A percentile compares a stretch with the other conserved stretches of the same genome.
phyloP scores from a whole-genome alignment of 192 early-diverging fungal genomes.

The Dissophora globulifera region DNA sequence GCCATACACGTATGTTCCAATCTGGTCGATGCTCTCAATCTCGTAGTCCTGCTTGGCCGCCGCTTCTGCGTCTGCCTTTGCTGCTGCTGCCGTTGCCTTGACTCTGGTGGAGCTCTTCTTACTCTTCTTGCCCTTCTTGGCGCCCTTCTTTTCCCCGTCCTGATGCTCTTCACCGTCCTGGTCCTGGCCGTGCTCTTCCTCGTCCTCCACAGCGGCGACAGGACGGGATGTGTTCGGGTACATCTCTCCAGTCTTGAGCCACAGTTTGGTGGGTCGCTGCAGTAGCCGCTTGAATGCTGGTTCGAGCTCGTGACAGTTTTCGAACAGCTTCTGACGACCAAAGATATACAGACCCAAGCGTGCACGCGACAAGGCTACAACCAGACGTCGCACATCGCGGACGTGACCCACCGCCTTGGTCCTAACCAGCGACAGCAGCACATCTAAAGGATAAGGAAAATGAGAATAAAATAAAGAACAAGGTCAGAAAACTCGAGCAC shows the following conservation, averaged over 20 bases:
- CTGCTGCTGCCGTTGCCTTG: not conserved
- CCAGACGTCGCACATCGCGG: conserved; percentile 90
- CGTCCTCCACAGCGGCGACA: conserved; percentile 8
- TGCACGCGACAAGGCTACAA: conserved; percentile 94
- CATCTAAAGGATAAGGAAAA: conserved; percentile 58
- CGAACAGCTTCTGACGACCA: conserved; percentile 78
- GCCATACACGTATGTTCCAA: conserved; percentile 48
- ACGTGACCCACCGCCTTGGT: conserved; percentile 91
- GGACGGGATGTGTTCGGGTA: conserved; percentile 53
- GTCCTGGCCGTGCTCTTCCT: conserved; percentile 27
- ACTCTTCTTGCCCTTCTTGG: conserved; percentile 18
- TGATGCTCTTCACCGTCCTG: conserved; percentile 8
- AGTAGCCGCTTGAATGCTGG: conserved; percentile 72
- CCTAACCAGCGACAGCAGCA: conserved; percentile 93
- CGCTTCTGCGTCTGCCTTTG: not conserved
- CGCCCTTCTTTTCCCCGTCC: conserved; percentile 10
- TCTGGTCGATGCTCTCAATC: conserved; percentile 32
- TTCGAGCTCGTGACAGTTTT: conserved; percentile 84
- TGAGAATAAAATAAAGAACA: no score
- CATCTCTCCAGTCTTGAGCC: conserved; percentile 67
- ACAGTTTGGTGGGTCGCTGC: conserved; percentile 70
- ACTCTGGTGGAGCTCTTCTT: conserved; percentile 9
- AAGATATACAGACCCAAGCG: conserved; percentile 96
- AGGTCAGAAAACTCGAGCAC: no score
- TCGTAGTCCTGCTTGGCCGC: conserved; percentile 25